Conservation (phyloP, 1,284 basidiomycete species). For the Puccinia coronata region DNA sequence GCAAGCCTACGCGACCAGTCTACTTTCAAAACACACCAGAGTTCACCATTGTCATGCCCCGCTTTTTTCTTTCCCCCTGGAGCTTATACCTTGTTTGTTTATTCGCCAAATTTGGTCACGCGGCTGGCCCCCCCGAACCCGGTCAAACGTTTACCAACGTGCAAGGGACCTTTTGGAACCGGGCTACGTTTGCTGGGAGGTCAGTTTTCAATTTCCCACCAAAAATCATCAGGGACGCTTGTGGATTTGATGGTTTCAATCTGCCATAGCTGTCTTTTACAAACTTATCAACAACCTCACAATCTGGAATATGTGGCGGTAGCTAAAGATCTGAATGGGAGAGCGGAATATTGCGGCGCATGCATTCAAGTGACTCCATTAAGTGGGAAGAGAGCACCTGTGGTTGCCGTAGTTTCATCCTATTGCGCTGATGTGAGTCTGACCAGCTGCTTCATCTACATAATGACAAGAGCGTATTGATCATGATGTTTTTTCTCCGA, state of each 20-base stretch:
- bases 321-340: slow-evolving; percentile 5
- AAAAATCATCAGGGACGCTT: not conserved
- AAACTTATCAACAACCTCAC: slow-evolving; percentile 26
- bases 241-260: not conserved
- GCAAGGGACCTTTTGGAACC: slow-evolving; percentile 39
- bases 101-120: no score
- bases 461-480: no score
- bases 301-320: slow-evolving; percentile 18
- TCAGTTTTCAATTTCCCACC: no score
- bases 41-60: no score
- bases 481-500: not conserved
- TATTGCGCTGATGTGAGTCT: slow-evolving; percentile 36
- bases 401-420: slow-evolving; percentile 16
- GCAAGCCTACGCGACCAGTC: no score
- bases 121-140: not conserved
- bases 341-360: slow-evolving; percentile 22
- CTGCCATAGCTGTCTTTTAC: slow-evolving; percentile 36
- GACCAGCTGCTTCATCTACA: no score
- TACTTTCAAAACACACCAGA: no score
- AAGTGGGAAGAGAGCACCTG: not conserved
- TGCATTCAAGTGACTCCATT: slow-evolving; percentile 23
- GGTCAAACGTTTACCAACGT: not conserved
- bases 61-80: no score
- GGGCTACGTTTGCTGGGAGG: slow-evolving; percentile 21
- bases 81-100: no score